Evolutionary conservation across 176 grass and related monocot genomes (phyloP), one percentile per base, ranked within the genome.

Genomic region (Aegilops longissima): DNA sequence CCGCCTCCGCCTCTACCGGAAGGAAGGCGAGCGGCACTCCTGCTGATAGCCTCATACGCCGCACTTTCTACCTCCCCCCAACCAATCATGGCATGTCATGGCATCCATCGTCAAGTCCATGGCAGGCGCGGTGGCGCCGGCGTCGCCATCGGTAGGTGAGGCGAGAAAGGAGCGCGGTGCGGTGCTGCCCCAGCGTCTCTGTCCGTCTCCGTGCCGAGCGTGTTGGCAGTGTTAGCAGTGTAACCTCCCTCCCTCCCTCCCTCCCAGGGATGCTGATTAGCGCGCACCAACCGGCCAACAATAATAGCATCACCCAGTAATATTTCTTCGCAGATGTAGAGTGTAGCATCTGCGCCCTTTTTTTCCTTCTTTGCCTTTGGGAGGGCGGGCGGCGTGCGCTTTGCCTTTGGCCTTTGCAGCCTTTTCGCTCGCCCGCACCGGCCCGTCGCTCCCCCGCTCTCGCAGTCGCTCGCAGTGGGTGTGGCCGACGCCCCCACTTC

Each of bases 381-480:
- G 51, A 18, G 16, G 13, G 1, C 4, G 47, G 47, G 47, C 5
- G 54, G 1, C 24, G 63, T 16, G 63, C 5, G 5, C 68, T n/a
- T 89, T 71, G 30, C 73, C 84, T 80, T 90, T 87, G 8, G 85
- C 34, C 81, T 84, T 84, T 91, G 85, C 89, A 87, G 80, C 76
- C 77, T 87, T 86, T 87, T 73, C 24, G 70, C 44, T 73, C 23
- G 38, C 20, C 21, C 70, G 44, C 44, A 45, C 44, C 45, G 45
- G 45, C 51, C 51, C 51, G 51, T 18, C 51, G 49, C 49, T 17
- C 40, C 40, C 45, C 4, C 6, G 52, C 51, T 4, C 3, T 6
- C 51, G 51, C 52, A 56, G 65, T 69, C 31, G 42, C 42, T 1
- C 1, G 66, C 30, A 21, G 39, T 42, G 38, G 40, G 13, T n/a